Conservation (phyloP, 208 protist genomes). For the Phytomonas serpens region DNA sequence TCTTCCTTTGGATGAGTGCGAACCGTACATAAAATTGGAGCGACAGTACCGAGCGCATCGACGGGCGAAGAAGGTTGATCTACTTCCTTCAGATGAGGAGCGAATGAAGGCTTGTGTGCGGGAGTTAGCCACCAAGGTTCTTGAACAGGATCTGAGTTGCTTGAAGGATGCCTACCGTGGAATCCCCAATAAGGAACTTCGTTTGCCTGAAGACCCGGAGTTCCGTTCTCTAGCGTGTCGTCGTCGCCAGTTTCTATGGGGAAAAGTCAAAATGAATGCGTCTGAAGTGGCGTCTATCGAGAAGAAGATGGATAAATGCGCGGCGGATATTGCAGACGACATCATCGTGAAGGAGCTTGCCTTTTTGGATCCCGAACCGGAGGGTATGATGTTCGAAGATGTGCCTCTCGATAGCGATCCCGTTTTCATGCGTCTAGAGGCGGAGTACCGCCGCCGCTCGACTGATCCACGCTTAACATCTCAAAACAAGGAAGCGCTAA, state of each 20-base stretch:
- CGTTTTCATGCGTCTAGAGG: constrained; percentile 55
- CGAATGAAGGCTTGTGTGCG: constrained; percentile 64
- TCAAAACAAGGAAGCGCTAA: constrained; percentile 54
- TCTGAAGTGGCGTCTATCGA: constrained; percentile 53
- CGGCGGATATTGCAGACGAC: constrained; percentile 72
- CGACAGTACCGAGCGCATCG: constrained; percentile 26
- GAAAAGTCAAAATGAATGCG: constrained; percentile 10
- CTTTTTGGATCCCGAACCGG: constrained; percentile 72
- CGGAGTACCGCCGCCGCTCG: constrained; percentile 54
- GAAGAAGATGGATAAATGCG: constrained; percentile 66
- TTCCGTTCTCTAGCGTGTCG: constrained; percentile 53
- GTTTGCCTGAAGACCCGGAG: constrained; percentile 63
- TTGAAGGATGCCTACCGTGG: constrained; percentile 69
- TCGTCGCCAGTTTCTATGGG: constrained; percentile 14
- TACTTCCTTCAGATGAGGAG: constrained; percentile 54
- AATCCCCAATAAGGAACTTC: constrained; percentile 54
- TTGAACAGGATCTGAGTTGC: constrained; percentile 44
- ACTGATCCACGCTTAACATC: constrained; percentile 43
- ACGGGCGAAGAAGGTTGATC: constrained; percentile 25
- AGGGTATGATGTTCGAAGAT: constrained; percentile 72
- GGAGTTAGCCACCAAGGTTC: constrained; percentile 67
- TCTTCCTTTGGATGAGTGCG: constrained; percentile 26
- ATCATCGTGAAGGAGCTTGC: constrained; percentile 57
- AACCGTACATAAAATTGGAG: constrained; percentile 24
- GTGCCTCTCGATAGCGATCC: constrained; percentile 75